phyloP scores from a whole-genome alignment of 805 yeast genomes.

The Candida loeiensis region DNA sequence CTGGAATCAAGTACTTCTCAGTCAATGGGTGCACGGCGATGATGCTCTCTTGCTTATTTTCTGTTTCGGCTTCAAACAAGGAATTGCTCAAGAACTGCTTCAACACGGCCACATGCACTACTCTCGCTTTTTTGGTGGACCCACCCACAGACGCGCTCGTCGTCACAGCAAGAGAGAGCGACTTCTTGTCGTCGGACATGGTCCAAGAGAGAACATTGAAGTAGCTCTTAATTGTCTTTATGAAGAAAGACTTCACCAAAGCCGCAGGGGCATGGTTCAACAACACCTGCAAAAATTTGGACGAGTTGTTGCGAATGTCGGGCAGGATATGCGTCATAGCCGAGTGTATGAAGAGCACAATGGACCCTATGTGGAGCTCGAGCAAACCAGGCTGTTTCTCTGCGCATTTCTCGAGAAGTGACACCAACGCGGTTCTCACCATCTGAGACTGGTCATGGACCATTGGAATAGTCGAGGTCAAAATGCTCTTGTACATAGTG shows the following conservation, averaged over 20 bases:
- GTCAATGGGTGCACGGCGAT: constrained; percentile 46
- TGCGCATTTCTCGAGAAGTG: constrained; percentile 47
- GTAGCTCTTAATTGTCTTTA: constrained; percentile 62
- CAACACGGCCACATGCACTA: constrained; percentile 41
- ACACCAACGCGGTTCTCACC: constrained; percentile 58
- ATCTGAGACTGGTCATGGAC: constrained; percentile 61
- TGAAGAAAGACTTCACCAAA: constrained; percentile 61
- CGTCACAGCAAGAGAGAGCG: constrained; percentile 33
- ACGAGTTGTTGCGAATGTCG: constrained; percentile 70
- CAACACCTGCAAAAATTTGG: constrained; percentile 60
- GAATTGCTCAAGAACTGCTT: constrained; percentile 45
- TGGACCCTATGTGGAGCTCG: constrained; percentile 53
- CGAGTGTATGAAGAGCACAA: constrained; percentile 74
- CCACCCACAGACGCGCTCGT: constrained; percentile 32
- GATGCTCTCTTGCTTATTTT: constrained; percentile 15
- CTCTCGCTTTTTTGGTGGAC: constrained; percentile 34
- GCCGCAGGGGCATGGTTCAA: constrained; percentile 53
- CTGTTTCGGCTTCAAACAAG: constrained; percentile 22
- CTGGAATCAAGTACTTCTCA: constrained; percentile 50
- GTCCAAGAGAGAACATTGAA: constrained; percentile 78
- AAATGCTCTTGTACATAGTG: constrained; percentile 52
- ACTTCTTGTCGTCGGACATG: constrained; percentile 34
- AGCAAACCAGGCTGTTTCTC: constrained; percentile 51
- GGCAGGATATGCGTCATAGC: constrained; percentile 92
- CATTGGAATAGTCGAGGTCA: constrained; percentile 58